Conservation (phyloP, 2,329 filamentous ascomycete species). For the Fusarium anthophilum region DNA sequence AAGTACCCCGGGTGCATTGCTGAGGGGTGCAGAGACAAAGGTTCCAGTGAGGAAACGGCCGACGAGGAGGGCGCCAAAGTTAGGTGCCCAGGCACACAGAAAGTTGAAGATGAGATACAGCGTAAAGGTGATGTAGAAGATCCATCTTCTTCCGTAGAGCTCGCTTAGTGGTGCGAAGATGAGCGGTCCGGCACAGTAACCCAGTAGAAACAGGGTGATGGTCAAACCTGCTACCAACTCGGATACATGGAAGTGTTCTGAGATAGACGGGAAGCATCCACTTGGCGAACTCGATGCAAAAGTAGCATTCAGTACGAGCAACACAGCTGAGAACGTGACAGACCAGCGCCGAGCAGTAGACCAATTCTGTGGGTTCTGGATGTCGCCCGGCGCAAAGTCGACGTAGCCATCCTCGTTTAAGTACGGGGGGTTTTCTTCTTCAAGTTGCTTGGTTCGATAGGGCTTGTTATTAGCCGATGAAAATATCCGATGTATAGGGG, state of each 20-base stretch:
- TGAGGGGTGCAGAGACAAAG: constrained; percentile 83
- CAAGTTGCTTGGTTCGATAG: constrained; percentile 15
- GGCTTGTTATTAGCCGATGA: constrained; percentile 22
- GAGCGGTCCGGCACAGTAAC: constrained; percentile 73
- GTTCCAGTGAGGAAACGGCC: constrained; percentile 80
- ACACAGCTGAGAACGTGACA: constrained; percentile 11
- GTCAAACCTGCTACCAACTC: constrained; percentile 20
- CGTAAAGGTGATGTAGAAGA: constrained; percentile 64
- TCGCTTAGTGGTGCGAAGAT: constrained; percentile 79
- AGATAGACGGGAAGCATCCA: constrained; percentile 17
- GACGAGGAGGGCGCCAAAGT: constrained; percentile 77
- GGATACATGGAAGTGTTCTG: constrained; percentile 20
- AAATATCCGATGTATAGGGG: constrained; percentile 22
- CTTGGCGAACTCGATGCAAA: constrained; percentile 25
- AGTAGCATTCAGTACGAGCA: constrained; percentile 22
- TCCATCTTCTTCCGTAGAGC: constrained; percentile 72
- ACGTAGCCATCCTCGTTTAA: constrained; percentile 20
- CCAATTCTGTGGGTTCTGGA: constrained; percentile 20
- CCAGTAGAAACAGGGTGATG: constrained; percentile 34
- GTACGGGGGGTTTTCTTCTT: constrained; percentile 15
- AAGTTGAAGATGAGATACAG: constrained; percentile 79
- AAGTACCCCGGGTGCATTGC: constrained; percentile 79
- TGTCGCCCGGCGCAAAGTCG: constrained; percentile 9
- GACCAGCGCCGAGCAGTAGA: neutral
- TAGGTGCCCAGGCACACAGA: constrained; percentile 76